Percentiles rank a stretch among this genome's conserved stretches.
Evolutionary conservation across 2,329 filamentous ascomycete species (phyloP).

Genomic region (Pseudogymnoascus sp.): DNA sequence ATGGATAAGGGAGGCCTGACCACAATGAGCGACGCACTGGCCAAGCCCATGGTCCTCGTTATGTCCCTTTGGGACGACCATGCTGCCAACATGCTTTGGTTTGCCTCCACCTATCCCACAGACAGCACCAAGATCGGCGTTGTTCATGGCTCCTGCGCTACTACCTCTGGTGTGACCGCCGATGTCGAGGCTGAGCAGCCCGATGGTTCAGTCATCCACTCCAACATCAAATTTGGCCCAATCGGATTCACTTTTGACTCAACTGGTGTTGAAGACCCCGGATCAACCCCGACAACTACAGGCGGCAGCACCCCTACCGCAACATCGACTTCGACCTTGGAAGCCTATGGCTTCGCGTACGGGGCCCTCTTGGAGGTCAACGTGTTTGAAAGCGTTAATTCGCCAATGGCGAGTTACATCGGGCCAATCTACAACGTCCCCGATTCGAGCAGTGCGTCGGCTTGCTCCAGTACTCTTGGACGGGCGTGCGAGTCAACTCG

Average conservation of each 20-base stretch:
- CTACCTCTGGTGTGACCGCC: constrained; percentile 29
- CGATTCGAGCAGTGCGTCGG: constrained; percentile 13
- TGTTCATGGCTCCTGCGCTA: constrained; percentile 36
- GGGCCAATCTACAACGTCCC: constrained; percentile 14
- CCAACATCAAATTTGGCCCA: constrained; percentile 21
- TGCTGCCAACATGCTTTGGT: constrained; percentile 52
- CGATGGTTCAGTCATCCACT: constrained; percentile 33
- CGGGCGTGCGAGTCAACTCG: background rate
- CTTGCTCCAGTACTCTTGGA: background rate
- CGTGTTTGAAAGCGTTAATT: constrained; percentile 34
- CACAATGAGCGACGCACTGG: constrained; percentile 14
- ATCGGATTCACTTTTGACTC: constrained; percentile 17
- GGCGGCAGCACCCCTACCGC: background rate
- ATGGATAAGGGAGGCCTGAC: background rate
- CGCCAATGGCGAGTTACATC: constrained; percentile 20
- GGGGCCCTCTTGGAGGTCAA: constrained; percentile 36
- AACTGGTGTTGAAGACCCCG: background rate
- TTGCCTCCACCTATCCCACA: constrained; percentile 48
- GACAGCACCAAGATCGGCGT: constrained; percentile 33
- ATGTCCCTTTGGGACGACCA: constrained; percentile 42
- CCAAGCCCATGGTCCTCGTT: constrained; percentile 17
- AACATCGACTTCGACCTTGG: background rate
- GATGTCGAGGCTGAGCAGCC: constrained; percentile 31
- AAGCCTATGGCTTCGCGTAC: background rate
- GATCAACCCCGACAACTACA: background rate